Base-by-base conservation (phyloP, 2,329 filamentous ascomycete species). In the Colletotrichum horii region DNA sequence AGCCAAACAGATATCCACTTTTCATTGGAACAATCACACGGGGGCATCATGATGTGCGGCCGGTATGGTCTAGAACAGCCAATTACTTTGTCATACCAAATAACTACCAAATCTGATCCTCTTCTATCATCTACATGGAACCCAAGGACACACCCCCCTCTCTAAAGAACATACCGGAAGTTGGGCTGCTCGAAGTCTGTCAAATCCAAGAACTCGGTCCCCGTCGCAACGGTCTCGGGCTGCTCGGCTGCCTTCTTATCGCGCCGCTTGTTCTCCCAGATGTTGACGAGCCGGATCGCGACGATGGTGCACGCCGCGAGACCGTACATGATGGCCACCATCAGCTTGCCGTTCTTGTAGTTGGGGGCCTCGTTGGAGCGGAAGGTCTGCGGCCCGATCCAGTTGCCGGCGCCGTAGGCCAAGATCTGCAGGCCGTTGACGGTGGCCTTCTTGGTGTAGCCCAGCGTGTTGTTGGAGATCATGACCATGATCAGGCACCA, bases 381-480 rank as follows among this genome's bases (percentile, higher is more conserved):
- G 68, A 81, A 81, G 1, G 79, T 79, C 36, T 81, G 79, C 2
- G 80, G 79, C 2, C 79, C 80, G 28, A 81, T 78, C 75, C 79
- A 79, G 70, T 79, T 78, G 4, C 77, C 79, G 16, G 74, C 75
- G 14, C 77, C 76, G 32, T 79, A 79, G 2, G 75, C 76, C 11
- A 80, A 66, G 52, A 78, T 77, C 68, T 79, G 79, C 3, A 79
- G 36, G 2, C 78, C 78, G 34, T 80, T 80, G 56, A 80, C 79
- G 2, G 79, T 80, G 16, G 78, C 80, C 67, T 81, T 82, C 65
- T 82, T 82, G 16, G 81, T 82, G 71, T 82, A 80, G 2, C 81
- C 81, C 19, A 78, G 79, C 0, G 79, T 81, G 38, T 81, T 81
- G 75, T 80, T 80, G 7, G 79, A 79, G 68, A 80, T 80, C 76